Evolutionary conservation across 2,329 filamentous ascomycete genomes (phyloP).

Genomic region (Pseudocercospora pini-densiflorae): DNA sequence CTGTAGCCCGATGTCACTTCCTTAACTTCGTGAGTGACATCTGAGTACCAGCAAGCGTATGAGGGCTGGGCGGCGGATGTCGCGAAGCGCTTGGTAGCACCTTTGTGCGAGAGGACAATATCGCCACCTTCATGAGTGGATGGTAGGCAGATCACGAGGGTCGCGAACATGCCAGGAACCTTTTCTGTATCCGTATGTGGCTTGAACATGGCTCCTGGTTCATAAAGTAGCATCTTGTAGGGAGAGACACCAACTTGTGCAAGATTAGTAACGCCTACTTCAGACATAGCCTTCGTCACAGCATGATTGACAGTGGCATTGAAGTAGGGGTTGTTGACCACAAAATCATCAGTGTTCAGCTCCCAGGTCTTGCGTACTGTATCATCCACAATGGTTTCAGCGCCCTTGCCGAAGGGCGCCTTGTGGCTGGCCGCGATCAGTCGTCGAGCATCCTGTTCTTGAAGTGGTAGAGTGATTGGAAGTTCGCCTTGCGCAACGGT

Average conservation of each 20-base stretch:
- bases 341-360: not conserved
- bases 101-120: conserved; percentile 21
- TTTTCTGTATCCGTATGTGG: conserved; percentile 30
- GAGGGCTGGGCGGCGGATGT: not conserved
- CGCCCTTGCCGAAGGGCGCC: conserved; percentile 39
- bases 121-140: conserved; percentile 29
- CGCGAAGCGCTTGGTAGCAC: conserved; percentile 1
- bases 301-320: conserved; percentile 22
- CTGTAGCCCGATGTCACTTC: conserved; percentile 55
- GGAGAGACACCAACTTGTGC: conserved; percentile 22
- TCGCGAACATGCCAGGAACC: conserved; percentile 31
- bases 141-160: conserved; percentile 30
- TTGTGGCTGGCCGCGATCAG: conserved; percentile 29
- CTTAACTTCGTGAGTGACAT: conserved; percentile 58
- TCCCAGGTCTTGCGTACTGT: conserved; percentile 41
- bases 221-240: conserved; percentile 34
- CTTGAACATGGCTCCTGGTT: conserved; percentile 32
- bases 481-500: not conserved
- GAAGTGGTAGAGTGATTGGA: conserved; percentile 19
- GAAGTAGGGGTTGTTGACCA: conserved; percentile 33
- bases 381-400: conserved; percentile 39
- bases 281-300: conserved; percentile 18
- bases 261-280: conserved; percentile 20
- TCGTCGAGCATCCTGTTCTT: conserved; percentile 13
- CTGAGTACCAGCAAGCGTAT: conserved; percentile 51